These are phyloP conservation scores for Cladosporium oxysporum DNA, from an alignment of 2,329 filamentous ascomycete species.

Conservation along the genomic window DNA sequence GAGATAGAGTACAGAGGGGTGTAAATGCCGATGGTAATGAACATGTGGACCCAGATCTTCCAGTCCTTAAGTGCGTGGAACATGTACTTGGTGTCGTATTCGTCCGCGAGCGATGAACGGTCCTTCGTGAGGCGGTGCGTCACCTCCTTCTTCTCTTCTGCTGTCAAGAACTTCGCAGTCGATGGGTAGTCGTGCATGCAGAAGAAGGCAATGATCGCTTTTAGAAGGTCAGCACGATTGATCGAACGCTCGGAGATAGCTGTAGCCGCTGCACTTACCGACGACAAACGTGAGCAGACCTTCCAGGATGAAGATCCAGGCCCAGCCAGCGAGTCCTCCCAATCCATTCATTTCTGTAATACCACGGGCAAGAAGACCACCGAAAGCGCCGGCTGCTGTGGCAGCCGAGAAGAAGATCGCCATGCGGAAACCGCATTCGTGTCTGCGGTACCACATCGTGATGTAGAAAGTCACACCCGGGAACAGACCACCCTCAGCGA, in stretches of 20 bases:
- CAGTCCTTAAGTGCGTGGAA: conserved; percentile 50
- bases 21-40: conserved; percentile 44
- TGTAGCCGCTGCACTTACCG: conserved; percentile 46
- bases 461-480: conserved; percentile 59
- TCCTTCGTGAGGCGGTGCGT: conserved; percentile 51
- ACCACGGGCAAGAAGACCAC: conserved; percentile 70
- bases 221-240: background rate
- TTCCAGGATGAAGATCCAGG: conserved; percentile 52
- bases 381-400: conserved; percentile 67
- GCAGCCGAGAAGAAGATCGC: conserved; percentile 59
- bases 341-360: conserved; percentile 70
- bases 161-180: conserved; percentile 57
- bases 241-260: background rate
- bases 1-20: conserved; percentile 26
- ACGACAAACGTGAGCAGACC: conserved; percentile 66
- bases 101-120: conserved; percentile 27
- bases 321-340: conserved; percentile 46
- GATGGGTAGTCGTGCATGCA: conserved; percentile 63
- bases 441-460: conserved; percentile 76
- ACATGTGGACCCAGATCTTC: conserved; percentile 53
- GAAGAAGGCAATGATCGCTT: conserved; percentile 21
- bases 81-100: conserved; percentile 43
- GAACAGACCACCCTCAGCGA: conserved; percentile 53
- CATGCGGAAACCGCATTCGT: conserved; percentile 79
- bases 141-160: conserved; percentile 33